Evolutionary conservation across 2,329 filamentous ascomycete genomes (phyloP).

Genomic region (Alternaria sp.): DNA sequence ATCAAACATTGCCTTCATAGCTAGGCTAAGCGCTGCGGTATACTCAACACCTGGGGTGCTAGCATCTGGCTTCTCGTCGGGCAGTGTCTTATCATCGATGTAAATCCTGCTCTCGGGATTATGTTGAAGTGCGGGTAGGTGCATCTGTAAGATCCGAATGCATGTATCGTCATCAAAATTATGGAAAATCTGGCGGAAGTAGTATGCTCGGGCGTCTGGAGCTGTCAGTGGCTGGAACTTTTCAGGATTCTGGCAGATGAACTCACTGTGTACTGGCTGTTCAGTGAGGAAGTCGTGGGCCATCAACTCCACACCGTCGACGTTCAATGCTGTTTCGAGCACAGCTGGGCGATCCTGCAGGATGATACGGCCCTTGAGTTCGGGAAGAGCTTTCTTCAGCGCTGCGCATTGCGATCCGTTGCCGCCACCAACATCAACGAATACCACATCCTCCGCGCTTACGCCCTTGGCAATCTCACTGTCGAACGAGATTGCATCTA

Average conservation of each 20-base stretch:
- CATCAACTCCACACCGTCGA: background rate
- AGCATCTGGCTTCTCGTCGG: background rate
- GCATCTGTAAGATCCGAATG: background rate
- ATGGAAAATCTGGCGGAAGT: background rate
- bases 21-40: background rate
- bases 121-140: background rate
- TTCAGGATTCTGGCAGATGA: background rate
- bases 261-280: background rate
- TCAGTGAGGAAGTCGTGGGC: background rate
- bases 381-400: background rate
- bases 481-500: background rate
- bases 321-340: background rate
- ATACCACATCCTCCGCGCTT: background rate
- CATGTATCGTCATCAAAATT: background rate
- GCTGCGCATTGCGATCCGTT: background rate
- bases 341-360: background rate
- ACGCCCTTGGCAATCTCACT: background rate
- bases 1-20: background rate
- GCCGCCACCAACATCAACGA: background rate
- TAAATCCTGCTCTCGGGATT: background rate
- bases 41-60: background rate
- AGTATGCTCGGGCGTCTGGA: background rate
- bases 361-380: background rate
- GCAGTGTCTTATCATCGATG: background rate
- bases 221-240: background rate